These are phyloP conservation scores for Ceratobasidium sp. DNA, from an alignment of 1,284 basidiomycete species.

Conservation along the genomic window DNA sequence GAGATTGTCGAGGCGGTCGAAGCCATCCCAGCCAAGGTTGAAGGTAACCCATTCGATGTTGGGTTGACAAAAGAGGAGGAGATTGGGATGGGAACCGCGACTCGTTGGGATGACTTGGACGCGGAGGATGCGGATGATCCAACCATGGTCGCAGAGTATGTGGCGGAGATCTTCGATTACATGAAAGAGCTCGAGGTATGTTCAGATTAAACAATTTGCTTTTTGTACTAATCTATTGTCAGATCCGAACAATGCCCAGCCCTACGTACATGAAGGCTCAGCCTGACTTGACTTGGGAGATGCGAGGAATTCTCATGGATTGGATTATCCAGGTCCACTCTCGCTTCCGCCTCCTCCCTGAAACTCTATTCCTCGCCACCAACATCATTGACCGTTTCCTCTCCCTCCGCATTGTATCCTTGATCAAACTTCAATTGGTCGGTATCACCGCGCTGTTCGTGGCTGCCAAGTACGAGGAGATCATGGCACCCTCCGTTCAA, in stretches of 20 bases:
- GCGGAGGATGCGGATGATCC: slow-evolving; percentile 94
- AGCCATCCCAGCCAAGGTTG: slow-evolving; percentile 6
- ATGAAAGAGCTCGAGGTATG: slow-evolving; percentile 73
- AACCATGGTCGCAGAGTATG: slow-evolving; percentile 96
- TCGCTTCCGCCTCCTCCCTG: slow-evolving; percentile 91
- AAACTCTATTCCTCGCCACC: slow-evolving; percentile 92
- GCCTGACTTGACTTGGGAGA: slow-evolving; percentile 89
- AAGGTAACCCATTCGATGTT: slow-evolving; percentile 23
- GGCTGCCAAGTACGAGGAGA: slow-evolving; percentile 95
- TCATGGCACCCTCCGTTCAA: slow-evolving; percentile 85
- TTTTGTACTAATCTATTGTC: slow-evolving; percentile 22
- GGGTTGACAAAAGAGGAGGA: neutral
- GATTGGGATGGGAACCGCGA: neutral
- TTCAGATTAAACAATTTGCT: slow-evolving; percentile 37
- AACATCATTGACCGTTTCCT: slow-evolving; percentile 99
- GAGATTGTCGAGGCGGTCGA: neutral
- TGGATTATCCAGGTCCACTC: slow-evolving; percentile 97
- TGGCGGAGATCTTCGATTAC: slow-evolving; percentile 92
- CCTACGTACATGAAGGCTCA: slow-evolving; percentile 91
- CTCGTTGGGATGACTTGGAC: slow-evolving; percentile 79
- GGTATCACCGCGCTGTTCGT: slow-evolving; percentile 94
- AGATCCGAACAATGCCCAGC: slow-evolving; percentile 79
- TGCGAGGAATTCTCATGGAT: slow-evolving; percentile 94
- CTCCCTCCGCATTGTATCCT: slow-evolving; percentile 85
- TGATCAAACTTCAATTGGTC: slow-evolving; percentile 95